A percentile compares a stretch with the other conserved stretches of the same genome.
Conservation (phyloP, 2,329 filamentous ascomycete genomes). For the Rutstroemia sp. region DNA sequence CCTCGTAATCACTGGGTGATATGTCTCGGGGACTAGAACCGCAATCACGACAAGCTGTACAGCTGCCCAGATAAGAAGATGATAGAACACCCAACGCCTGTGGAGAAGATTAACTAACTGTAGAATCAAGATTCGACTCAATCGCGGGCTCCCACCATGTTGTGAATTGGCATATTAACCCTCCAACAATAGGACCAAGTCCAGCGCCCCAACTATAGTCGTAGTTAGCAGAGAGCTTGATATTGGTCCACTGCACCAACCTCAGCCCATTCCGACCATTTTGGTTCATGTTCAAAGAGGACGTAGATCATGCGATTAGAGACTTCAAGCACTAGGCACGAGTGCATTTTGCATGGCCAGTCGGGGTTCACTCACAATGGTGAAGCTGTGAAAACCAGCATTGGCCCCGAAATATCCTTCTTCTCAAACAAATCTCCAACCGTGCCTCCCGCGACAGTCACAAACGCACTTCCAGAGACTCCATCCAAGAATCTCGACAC, state of each 20-base stretch:
- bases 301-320: no score
- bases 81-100: slow-evolving; percentile 55
- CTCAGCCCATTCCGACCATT: no score
- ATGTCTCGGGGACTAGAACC: slow-evolving; percentile 50
- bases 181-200: slow-evolving; percentile 57
- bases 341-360: no score
- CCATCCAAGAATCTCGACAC: slow-evolving; percentile 56
- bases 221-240: neutral
- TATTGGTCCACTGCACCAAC: no score
- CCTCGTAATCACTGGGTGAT: slow-evolving; percentile 47
- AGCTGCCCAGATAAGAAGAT: slow-evolving; percentile 53
- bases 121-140: neutral
- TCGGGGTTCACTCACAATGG: slow-evolving; percentile 38
- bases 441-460: slow-evolving; percentile 61
- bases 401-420: slow-evolving; percentile 64
- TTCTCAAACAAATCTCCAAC: slow-evolving; percentile 69
- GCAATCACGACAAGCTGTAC: slow-evolving; percentile 43
- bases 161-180: slow-evolving; percentile 70
- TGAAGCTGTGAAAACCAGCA: slow-evolving; percentile 67
- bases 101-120: slow-evolving; percentile 38
- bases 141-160: slow-evolving; percentile 41
- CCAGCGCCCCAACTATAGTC: slow-evolving; percentile 41
- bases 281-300: no score
- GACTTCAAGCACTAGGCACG: no score
- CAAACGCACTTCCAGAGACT: slow-evolving; percentile 47